Percentiles rank a stretch among this genome's conserved stretches.
Conservation (phyloP, 1,284 basidiomycete species). For the Calocybe gambosa region DNA sequence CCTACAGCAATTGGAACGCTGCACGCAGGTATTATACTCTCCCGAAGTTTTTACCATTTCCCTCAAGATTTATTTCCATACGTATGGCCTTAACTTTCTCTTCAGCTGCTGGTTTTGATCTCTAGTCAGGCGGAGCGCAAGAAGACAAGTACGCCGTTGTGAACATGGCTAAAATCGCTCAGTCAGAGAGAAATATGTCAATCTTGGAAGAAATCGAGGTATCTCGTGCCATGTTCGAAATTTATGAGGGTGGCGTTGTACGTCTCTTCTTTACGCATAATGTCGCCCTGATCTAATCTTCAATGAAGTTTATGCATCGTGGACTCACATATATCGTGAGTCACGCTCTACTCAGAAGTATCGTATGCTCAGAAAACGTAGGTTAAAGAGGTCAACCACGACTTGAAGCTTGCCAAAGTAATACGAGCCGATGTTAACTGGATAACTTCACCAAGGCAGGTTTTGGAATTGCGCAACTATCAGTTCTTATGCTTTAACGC, state of each 20-base stretch:
- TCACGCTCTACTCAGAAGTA: not conserved
- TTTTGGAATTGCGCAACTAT: not conserved
- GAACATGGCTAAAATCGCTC: constrained; percentile 47
- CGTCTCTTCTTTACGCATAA: constrained; percentile 18
- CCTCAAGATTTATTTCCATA: constrained; percentile 69
- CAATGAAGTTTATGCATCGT: constrained; percentile 71
- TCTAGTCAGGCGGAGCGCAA: constrained; percentile 46
- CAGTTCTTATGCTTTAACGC: not conserved
- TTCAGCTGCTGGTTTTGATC: constrained; percentile 2
- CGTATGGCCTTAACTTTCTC: constrained; percentile 31
- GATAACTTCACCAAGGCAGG: constrained; percentile 70
- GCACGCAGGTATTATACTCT: constrained; percentile 70
- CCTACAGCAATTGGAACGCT: not conserved
- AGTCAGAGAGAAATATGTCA: constrained; percentile 29
- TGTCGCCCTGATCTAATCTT: not conserved
- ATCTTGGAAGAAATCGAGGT: constrained; percentile 85
- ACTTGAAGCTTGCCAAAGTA: constrained; percentile 68
- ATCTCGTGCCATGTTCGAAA: constrained; percentile 80
- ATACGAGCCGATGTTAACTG: constrained; percentile 76
- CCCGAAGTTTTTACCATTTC: constrained; percentile 72
- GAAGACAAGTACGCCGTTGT: constrained; percentile 79
- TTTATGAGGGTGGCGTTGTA: constrained; percentile 76
- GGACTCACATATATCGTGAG: constrained; percentile 68
- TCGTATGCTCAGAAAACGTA: constrained; percentile 22
- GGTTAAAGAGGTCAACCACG: constrained; percentile 81